Evolutionary conservation across 257 asterid genomes (phyloP), one percentile per base, ranked within the genome.

Genomic region (Linaria vulgaris): DNA sequence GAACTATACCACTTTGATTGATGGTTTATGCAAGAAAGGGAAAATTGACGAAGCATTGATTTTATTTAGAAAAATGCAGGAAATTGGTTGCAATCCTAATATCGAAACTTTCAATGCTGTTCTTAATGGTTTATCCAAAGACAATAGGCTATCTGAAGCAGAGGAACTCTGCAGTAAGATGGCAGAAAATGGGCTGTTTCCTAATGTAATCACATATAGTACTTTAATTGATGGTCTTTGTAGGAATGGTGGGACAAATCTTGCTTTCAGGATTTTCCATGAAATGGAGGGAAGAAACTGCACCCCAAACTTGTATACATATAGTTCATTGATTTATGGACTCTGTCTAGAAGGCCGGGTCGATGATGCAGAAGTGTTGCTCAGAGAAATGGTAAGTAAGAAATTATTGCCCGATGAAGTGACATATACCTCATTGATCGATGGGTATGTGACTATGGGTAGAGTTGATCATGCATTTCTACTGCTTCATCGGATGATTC

Each of bases 191-290:
- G 95, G 91, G 56, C 69, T 85, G 52, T 76, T 75, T 54, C 89
- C 95, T 47, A 91, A 83, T 76, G 87, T 88, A 57, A 80, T 88
- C 38, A 91, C 96, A 20, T 91, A 88, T 75, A 78, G 92, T 56
- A 80, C 90, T 62, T 56, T 91, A 76, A 76, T 91, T 62, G 86
- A 88, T 70, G 97, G 96, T 47, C 86, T 88, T 72, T 86, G 96
- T 74, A 85, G 79, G 83, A 83, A 78, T 51, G 84, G 80, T 15
- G 83, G 76, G 66, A 76, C 76, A 27, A 68, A 72, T 60, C 78
- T 82, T 61, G 97, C 98, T 50, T 75, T 84, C 72, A 78, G 82
- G 79, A 79, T 85, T 72, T 82, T 91, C 77, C 74, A 73, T 69
- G 85, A 86, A 72, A 88, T 91, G 98, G 76, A 80, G 67, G 75